Base-by-base conservation (phyloP, 1,139 yeast genomes). In the Debaryomyces sp. region DNA sequence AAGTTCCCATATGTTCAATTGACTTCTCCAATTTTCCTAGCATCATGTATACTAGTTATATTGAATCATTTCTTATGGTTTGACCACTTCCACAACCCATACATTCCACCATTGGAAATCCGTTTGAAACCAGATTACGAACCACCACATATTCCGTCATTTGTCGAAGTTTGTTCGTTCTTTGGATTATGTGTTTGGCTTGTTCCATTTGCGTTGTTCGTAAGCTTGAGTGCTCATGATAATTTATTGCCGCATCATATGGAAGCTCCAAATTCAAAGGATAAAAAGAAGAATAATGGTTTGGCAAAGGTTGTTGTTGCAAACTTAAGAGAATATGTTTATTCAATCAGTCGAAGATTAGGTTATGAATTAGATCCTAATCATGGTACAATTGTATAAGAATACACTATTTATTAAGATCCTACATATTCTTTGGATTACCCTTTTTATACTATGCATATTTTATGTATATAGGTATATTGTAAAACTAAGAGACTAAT, bases 141-240 rank as follows among this genome's bases (percentile, higher is more conserved):
- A 21, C 82, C 89, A 26, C 88, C 87, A n/a, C 80, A 81, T 46
- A 81, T 89, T 51, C 96, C 96, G 1, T 76, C 87, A 6, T 94
- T 94, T 62, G 75, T 91, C 1, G 97, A 95, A 63, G 89, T 94
- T 3, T 89, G 97, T 24, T 87, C 97, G 4, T 94, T 94, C 66
- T 91, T 95, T 62, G 99, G 97, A 1, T 72, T 94, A 39, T 86
- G 96, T 59, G 86, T 94, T 12, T 94, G 99, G 99, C 78, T 92
- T 52, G 81, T 94, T 39, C 99, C 99, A 29, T 91, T 94, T 67
- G 85, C 97, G 2, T 75, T 95, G 53, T 92, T 95, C 68, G 94
- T 95, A 24, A 87, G 96, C 45, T 77, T 94, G 52, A 88, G 96
- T 63, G 98, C 98, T 6, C 89, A 90, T 53, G 99, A 95, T 60